Evolutionary conservation across 164 flowering plant genomes (phyloP).

Genomic region (grape (Vitis vinifera)): DNA sequence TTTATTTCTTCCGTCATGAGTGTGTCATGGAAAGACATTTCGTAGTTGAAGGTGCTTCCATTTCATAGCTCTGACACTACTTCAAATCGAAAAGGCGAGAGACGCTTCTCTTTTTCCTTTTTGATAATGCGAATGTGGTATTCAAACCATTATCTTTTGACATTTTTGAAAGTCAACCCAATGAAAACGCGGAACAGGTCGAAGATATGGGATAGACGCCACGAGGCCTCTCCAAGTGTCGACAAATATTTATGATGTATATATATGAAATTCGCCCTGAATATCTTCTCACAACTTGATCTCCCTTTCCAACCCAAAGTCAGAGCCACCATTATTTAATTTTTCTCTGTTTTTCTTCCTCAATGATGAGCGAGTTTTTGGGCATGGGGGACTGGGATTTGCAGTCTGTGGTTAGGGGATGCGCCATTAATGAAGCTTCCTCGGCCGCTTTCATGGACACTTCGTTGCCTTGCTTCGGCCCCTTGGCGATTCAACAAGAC

Average conservation of each 20-base stretch:
- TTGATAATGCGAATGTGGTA: no score
- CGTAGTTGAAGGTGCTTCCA: no score
- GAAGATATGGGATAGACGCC: background rate
- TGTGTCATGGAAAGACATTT: no score
- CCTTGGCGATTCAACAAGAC: slow-evolving; percentile 5
- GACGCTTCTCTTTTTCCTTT: no score
- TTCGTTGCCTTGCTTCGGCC: background rate
- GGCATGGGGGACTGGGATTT: slow-evolving; percentile 42
- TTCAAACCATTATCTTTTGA: slow-evolving; percentile 1
- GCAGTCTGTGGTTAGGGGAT: slow-evolving; percentile 42
- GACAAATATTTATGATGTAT: no score
- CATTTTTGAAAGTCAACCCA: slow-evolving; percentile 17
- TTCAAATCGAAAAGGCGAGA: no score
- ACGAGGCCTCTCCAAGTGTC: background rate
- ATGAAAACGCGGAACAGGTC: slow-evolving; percentile 1
- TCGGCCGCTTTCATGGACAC: background rate
- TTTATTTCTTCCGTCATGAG: no score
- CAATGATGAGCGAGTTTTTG: slow-evolving; percentile 3
- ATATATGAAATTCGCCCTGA: background rate
- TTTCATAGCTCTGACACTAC: no score
- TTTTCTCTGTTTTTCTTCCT: background rate
- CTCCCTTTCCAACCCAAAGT: background rate
- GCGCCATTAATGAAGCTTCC: background rate
- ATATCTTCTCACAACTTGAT: background rate
- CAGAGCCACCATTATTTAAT: background rate